Evolutionary conservation across 345 rosid species (phyloP).

Genomic region (Nephelium lappaceum): DNA sequence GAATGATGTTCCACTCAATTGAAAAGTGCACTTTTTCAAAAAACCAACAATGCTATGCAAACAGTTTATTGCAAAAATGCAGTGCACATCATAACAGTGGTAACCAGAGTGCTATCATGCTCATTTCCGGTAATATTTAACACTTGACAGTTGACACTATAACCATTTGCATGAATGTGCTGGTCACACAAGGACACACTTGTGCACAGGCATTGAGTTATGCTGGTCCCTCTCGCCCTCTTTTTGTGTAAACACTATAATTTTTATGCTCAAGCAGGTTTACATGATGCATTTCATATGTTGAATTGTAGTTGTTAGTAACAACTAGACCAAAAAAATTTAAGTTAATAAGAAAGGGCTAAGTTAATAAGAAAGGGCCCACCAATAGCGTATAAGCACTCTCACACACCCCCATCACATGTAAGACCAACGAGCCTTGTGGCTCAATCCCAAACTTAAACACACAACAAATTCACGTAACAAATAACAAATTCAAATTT

Average conservation of each 20-base stretch:
- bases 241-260: background rate
- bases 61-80: background rate
- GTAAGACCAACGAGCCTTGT: too few relatives aligned
- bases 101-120: background rate
- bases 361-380: too few relatives aligned
- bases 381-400: too few relatives aligned
- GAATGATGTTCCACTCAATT: background rate
- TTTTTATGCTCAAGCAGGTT: background rate
- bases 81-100: background rate
- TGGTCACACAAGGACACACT: background rate
- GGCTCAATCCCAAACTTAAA: too few relatives aligned
- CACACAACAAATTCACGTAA: too few relatives aligned
- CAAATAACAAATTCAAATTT: too few relatives aligned
- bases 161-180: background rate
- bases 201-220: background rate
- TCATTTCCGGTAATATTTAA: background rate
- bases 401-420: too few relatives aligned
- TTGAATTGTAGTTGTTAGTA: background rate
- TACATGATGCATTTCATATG: background rate
- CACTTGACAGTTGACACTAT: background rate
- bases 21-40: too few relatives aligned
- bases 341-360: too few relatives aligned
- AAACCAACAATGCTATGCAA: background rate
- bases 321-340: too few relatives aligned
- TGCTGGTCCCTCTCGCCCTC: background rate